Percentiles rank a stretch among this genome's conserved stretches.
Conservation (phyloP, 2,329 filamentous ascomycete species). For the Venturiaceae sp. region DNA sequence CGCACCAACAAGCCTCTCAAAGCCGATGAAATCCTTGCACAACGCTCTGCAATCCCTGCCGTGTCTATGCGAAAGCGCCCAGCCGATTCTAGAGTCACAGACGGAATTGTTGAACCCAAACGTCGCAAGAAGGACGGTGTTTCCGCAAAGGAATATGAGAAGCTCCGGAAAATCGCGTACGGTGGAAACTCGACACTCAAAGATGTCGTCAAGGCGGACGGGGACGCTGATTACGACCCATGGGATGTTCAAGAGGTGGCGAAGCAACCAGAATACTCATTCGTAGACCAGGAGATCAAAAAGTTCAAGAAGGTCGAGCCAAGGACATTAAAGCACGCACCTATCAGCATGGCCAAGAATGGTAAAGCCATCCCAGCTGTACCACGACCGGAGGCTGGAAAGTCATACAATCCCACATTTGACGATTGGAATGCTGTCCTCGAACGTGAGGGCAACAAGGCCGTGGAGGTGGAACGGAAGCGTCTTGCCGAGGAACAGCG, state of each 20-base stretch:
- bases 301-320: conserved; percentile 60
- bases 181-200: conserved; percentile 52
- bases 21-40: conserved; percentile 82
- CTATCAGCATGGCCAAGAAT: conserved; percentile 72
- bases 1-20: conserved; percentile 71
- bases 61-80: conserved; percentile 70
- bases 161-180: conserved; percentile 65
- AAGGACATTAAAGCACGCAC: conserved; percentile 62
- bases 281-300: conserved; percentile 56
- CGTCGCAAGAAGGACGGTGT: conserved; percentile 70
- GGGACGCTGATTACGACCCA: conserved; percentile 58
- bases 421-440: conserved; percentile 75
- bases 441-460: conserved; percentile 65
- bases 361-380: conserved; percentile 75
- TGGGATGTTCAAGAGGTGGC: conserved; percentile 53
- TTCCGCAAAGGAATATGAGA: conserved; percentile 71
- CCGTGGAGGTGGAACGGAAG: conserved; percentile 67
- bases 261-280: conserved; percentile 48
- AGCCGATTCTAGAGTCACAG: conserved; percentile 53
- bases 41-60: conserved; percentile 72
- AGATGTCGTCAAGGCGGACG: conserved; percentile 42
- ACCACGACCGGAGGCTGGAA: conserved; percentile 66
- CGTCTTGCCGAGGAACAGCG: conserved; percentile 54
- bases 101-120: conserved; percentile 67
- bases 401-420: conserved; percentile 87